Evolutionary conservation across 2,329 filamentous ascomycete genomes (phyloP), one percentile per base, ranked within the genome.

Genomic region (Tolypocladium paradoxum): DNA sequence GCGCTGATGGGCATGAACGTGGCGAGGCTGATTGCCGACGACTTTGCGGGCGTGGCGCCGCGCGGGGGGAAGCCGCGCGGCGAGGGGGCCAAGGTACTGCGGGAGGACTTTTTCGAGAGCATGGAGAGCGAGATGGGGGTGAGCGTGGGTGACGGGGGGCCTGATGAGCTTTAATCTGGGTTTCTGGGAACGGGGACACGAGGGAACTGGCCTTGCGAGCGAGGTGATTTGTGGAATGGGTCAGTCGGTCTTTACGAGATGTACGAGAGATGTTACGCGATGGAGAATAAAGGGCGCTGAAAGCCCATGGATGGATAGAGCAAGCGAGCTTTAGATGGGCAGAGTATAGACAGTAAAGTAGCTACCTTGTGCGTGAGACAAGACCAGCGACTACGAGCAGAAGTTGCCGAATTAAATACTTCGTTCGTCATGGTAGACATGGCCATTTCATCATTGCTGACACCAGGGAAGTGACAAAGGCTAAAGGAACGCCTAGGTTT

Each of bases 1-100:
- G 87, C 89, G 1, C 70, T 97, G 60, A 93, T 93, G 83, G 93
- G 93, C 0, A 89, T 81, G 78, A 93, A 93, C 64, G 84, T 93
- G 22, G 89, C 88, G 9, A 77, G 76, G 57, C 70, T 93, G 52
- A 75, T 92, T 47, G 76, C 83, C 0, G 81, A 91, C 61, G 79
- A 80, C 50, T 82, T 62, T 67, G 57, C 68, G 57, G 61, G 64
- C 48, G 57, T 61, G 24, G 8, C 18, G 18, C 43, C 38, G 29
- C 53, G 53, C n/a, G 45, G 33, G 7, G 46, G 24, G 0, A 2
- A 8, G 48, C 22, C 16, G 48, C 12, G 33, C 14, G n/a, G 27
- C 12, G 36, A 36, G 9, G 4, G 18, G 16, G 48, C 20, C 7
- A 43, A 27, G 16, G 24, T 12, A 1, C 31, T 37, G 20, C 31